phyloP scores from a whole-genome alignment of 148 eudicot genomes.

The Camellia granthamiana region DNA sequence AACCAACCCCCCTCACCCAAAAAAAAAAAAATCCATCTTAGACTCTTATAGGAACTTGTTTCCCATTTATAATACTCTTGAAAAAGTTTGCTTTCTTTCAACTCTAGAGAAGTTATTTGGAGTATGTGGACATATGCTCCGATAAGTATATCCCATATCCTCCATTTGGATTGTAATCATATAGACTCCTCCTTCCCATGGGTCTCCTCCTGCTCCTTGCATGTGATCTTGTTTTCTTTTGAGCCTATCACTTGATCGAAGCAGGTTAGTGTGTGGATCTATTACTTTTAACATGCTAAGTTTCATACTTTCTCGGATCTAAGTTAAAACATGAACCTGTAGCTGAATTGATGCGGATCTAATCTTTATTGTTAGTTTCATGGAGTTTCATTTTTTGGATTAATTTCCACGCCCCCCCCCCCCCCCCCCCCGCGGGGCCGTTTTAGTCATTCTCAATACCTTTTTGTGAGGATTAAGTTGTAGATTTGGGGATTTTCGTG shows the following conservation, averaged over 20 bases:
- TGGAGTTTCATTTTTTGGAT: background rate
- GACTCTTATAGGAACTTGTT: no score
- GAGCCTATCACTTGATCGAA: conserved; percentile 12
- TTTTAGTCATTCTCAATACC: background rate
- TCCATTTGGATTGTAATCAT: background rate
- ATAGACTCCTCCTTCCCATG: background rate
- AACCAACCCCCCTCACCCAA: background rate
- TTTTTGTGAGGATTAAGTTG: background rate
- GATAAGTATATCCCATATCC: background rate
- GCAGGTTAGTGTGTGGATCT: conserved; percentile 5
- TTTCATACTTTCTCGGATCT: background rate
- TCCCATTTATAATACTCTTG: no score
- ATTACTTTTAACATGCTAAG: background rate
- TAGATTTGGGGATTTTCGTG: background rate
- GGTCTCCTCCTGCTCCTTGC: background rate
- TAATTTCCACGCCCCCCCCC: background rate
- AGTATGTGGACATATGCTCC: background rate
- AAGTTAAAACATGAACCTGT: background rate
- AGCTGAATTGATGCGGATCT: background rate
- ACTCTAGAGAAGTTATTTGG: background rate
- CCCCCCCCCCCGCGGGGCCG: background rate
- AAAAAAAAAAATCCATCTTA: background rate
- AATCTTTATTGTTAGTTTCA: conserved; percentile 1
- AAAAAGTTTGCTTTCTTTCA: background rate
- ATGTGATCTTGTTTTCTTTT: conserved; percentile 4